A percentile compares a stretch with the other conserved stretches of the same genome.
phyloP scores from a whole-genome alignment of 164 flowering plant genomes.

The Aristolochia fimbriata region DNA sequence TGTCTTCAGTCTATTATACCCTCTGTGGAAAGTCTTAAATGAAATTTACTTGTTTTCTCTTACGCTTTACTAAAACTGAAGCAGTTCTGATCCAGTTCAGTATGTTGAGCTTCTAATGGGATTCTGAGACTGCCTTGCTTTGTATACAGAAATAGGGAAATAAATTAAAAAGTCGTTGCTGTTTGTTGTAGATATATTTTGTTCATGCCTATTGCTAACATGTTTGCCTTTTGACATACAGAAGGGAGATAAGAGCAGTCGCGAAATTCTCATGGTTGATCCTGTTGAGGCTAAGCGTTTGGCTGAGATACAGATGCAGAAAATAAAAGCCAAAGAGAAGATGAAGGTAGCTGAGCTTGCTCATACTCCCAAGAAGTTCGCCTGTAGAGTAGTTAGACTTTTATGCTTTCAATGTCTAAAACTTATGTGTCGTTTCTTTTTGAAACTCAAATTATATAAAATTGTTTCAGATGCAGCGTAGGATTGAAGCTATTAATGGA shows the following conservation, averaged over 20 bases:
- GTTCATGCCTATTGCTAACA: not conserved
- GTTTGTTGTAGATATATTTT: not conserved
- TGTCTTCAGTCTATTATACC: too few relatives aligned
- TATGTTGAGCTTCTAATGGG: not conserved
- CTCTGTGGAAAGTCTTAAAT: too few relatives aligned
- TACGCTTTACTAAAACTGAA: too few relatives aligned
- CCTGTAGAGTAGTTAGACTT: not conserved
- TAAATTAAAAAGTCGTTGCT: too few relatives aligned
- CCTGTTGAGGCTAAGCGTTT: slow-evolving; percentile 90
- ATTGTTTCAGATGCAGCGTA: slow-evolving; percentile 44
- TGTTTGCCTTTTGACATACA: not conserved
- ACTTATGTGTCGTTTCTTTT: not conserved
- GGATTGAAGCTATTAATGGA: slow-evolving; percentile 91
- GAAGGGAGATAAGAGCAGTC: slow-evolving; percentile 2
- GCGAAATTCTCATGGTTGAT: slow-evolving; percentile 79
- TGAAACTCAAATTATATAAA: not conserved
- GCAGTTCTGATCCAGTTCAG: not conserved
- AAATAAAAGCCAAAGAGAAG: slow-evolving; percentile 58
- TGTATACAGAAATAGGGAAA: too few relatives aligned
- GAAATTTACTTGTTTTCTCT: too few relatives aligned
- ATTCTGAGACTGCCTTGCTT: not conserved
- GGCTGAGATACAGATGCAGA: slow-evolving; percentile 78
- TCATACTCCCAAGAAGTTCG: not conserved
- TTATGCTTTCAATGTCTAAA: not conserved
- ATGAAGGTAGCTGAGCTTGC: slow-evolving; percentile 33